A percentile compares a stretch with the other conserved stretches of the same genome.
phyloP scores from a whole-genome alignment of 768 basidiomycete genomes.

The Xerocomus brunneocitrinus region DNA sequence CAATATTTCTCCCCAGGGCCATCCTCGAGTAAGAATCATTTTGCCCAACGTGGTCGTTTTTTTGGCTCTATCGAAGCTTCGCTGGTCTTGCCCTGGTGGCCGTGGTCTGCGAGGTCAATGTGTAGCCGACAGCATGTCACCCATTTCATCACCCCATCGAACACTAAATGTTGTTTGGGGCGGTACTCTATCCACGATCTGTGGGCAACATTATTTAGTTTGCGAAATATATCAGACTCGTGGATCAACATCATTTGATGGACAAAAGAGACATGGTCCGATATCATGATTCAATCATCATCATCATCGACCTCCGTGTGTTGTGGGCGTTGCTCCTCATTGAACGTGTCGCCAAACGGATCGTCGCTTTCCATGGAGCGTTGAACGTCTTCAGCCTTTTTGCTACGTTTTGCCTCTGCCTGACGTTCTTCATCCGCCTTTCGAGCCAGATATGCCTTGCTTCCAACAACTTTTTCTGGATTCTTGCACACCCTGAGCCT shows the following conservation, averaged over 20 bases:
- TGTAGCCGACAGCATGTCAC: slow-evolving; percentile 50
- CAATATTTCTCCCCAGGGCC: too few relatives aligned
- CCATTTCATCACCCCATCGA: slow-evolving; percentile 20
- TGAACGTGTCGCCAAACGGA: slow-evolving; percentile 64
- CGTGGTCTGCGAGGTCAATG: slow-evolving; percentile 54
- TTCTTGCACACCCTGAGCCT: slow-evolving; percentile 87
- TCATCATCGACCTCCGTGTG: slow-evolving; percentile 37
- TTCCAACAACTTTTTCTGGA: slow-evolving; percentile 93
- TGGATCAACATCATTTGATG: not conserved
- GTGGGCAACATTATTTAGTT: slow-evolving; percentile 21
- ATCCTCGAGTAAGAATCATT: too few relatives aligned
- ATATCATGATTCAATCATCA: slow-evolving; percentile 28
- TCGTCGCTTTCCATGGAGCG: slow-evolving; percentile 50
- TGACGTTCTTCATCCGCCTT: slow-evolving; percentile 67
- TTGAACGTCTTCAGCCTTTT: slow-evolving; percentile 50
- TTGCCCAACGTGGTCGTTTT: not conserved
- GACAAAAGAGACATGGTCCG: not conserved
- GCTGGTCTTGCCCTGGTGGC: slow-evolving; percentile 33
- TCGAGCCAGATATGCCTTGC: slow-evolving; percentile 69
- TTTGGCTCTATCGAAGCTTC: slow-evolving; percentile 59
- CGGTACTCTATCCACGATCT: not conserved
- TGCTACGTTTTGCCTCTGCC: slow-evolving; percentile 63
- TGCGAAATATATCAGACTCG: not conserved
- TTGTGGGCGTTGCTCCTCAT: slow-evolving; percentile 28
- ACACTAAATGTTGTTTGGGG: slow-evolving; percentile 23